A percentile compares a stretch with the other conserved stretches of the same genome.
Conservation (phyloP, 352 stramenopile genomes). For the Phytophthora tentaculata region DNA sequence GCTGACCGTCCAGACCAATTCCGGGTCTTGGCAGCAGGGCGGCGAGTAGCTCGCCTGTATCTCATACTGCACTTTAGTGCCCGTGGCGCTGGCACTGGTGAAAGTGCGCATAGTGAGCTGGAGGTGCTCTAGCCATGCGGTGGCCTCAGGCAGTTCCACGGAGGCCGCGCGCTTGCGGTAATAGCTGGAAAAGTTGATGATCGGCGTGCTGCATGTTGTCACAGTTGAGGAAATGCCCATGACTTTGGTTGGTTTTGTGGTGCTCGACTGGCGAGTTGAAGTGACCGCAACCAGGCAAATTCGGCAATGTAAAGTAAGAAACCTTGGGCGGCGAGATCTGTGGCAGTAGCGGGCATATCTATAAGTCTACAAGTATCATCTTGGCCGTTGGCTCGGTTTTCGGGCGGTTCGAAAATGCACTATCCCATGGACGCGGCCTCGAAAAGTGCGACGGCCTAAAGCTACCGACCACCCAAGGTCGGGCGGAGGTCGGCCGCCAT, state of each 20-base stretch:
- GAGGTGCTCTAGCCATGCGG: constrained; percentile 41
- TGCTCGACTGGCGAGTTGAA: constrained; percentile 12
- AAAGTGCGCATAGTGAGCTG: constrained; percentile 28
- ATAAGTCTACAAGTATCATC: too few relatives aligned
- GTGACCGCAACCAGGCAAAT: constrained; percentile 8
- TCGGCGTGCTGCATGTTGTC: constrained; percentile 27
- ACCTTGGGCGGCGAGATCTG: too few relatives aligned
- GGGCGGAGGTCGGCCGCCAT: constrained; percentile 4
- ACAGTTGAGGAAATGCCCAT: constrained; percentile 30
- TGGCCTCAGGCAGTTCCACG: constrained; percentile 37
- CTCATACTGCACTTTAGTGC: constrained; percentile 30
- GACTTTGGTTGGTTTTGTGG: too few relatives aligned
- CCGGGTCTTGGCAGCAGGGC: constrained; percentile 20
- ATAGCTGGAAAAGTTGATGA: constrained; percentile 39
- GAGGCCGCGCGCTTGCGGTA: constrained; percentile 40
- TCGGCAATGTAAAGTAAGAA: constrained; percentile 13
- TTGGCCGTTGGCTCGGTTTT: too few relatives aligned
- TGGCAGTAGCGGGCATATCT: too few relatives aligned
- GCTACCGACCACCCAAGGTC: too few relatives aligned
- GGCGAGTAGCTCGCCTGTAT: constrained; percentile 35
- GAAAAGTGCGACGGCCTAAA: too few relatives aligned
- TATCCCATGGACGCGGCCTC: too few relatives aligned
- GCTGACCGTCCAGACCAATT: constrained; percentile 35
- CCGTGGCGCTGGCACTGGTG: constrained; percentile 5
- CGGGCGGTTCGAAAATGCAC: too few relatives aligned